A percentile compares a stretch with the other conserved stretches of the same genome.
Conservation (phyloP, 306 rosid species). For the Cicer chorassanicum region DNA sequence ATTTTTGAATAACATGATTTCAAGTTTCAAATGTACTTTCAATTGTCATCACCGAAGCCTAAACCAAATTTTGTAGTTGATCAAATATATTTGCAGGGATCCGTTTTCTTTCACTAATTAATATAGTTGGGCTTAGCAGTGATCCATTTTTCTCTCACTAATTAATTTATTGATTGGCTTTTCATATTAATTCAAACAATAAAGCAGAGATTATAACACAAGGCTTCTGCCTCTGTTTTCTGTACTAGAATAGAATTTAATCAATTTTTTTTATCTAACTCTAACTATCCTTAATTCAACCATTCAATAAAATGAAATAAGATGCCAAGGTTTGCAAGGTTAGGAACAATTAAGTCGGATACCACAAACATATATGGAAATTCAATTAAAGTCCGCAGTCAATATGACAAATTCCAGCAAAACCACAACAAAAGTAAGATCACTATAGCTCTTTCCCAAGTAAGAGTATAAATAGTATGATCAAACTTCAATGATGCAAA, state of each 20-base stretch:
- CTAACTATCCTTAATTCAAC: conserved; percentile 6
- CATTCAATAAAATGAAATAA: not conserved
- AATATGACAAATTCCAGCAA: not conserved
- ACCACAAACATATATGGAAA: not conserved
- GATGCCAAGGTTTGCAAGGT: conserved; percentile 25
- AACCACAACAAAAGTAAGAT: conserved; percentile 1
- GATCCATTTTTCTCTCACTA: not conserved
- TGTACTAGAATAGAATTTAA: not conserved
- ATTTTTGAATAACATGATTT: not conserved
- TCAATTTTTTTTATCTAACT: not conserved
- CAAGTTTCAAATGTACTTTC: conserved; percentile 12
- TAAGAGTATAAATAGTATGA: not conserved
- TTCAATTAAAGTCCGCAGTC: not conserved
- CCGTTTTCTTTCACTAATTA: not conserved
- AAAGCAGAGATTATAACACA: not conserved
- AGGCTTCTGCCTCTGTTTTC: conserved; percentile 6
- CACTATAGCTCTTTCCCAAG: conserved; percentile 1
- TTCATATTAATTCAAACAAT: not conserved
- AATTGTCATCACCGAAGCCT: conserved; percentile 3
- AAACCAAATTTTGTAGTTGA: not conserved
- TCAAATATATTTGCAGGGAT: not conserved
- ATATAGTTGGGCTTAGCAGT: not conserved
- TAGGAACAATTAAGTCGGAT: not conserved
- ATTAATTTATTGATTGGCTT: not conserved
- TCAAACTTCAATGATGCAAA: conserved; percentile 6